Conservation (phyloP, 495 filamentous ascomycete genomes). For the Podospora tetraspora region DNA sequence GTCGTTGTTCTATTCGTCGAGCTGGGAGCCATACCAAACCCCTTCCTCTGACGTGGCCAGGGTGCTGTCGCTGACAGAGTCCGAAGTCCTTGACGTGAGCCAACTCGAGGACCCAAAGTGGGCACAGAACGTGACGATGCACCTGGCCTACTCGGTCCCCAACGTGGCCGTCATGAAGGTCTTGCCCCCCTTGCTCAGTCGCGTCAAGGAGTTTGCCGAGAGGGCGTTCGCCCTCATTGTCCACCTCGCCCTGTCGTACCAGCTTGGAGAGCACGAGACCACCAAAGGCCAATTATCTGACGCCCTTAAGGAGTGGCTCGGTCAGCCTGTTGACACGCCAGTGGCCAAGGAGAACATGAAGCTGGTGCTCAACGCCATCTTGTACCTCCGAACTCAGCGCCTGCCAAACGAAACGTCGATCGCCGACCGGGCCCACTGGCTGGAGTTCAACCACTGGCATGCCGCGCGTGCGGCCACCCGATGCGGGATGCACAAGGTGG, state of each 20-base stretch:
- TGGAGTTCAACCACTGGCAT: slow-evolving; percentile 70
- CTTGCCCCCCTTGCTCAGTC: slow-evolving; percentile 55
- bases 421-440: slow-evolving; percentile 74
- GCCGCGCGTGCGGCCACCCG: slow-evolving; percentile 70
- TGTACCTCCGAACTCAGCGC: slow-evolving; percentile 85
- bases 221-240: slow-evolving; percentile 72
- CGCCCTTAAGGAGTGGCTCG: slow-evolving; percentile 48
- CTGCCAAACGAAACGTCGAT: slow-evolving; percentile 68
- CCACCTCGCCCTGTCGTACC: slow-evolving; percentile 64
- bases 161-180: slow-evolving; percentile 62
- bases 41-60: slow-evolving; percentile 40
- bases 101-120: slow-evolving; percentile 46
- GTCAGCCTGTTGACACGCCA: slow-evolving; percentile 27
- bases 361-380: slow-evolving; percentile 68
- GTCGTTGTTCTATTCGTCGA: slow-evolving; percentile 40
- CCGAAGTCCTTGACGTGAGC: slow-evolving; percentile 29
- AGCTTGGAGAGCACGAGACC: slow-evolving; percentile 43
- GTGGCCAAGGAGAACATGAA: slow-evolving; percentile 42
- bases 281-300: slow-evolving; percentile 46
- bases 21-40: slow-evolving; percentile 44
- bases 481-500: slow-evolving; percentile 83
- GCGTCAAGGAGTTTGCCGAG: slow-evolving; percentile 62
- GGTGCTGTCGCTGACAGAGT: slow-evolving; percentile 18
- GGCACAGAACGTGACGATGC: slow-evolving; percentile 58
- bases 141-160: slow-evolving; percentile 54